Conservation (phyloP, 2,329 filamentous ascomycete species). For the Aschersonia sp. region DNA sequence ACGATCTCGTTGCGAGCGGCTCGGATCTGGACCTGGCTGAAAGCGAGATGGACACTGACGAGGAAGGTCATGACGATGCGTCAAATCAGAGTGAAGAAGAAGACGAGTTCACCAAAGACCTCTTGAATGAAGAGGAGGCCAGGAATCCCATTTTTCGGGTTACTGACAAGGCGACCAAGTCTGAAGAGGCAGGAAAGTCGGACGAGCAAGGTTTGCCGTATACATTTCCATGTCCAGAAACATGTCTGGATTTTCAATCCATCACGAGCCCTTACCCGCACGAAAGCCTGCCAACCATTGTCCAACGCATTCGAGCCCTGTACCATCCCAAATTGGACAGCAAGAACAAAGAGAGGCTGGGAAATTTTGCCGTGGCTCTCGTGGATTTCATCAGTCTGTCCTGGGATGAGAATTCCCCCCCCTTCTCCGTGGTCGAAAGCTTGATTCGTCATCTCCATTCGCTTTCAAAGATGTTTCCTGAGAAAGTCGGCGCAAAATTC, state of each 20-base stretch:
- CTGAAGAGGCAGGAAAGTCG: slow-evolving; percentile 17
- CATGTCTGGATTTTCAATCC: slow-evolving; percentile 58
- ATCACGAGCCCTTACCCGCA: slow-evolving; percentile 46
- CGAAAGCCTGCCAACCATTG: slow-evolving; percentile 57
- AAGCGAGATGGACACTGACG: slow-evolving; percentile 37
- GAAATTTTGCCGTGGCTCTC: slow-evolving; percentile 49
- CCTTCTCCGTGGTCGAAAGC: slow-evolving; percentile 60
- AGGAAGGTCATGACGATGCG: slow-evolving; percentile 21
- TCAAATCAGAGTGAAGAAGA: slow-evolving; percentile 32
- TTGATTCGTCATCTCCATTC: slow-evolving; percentile 86
- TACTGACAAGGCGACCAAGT: slow-evolving; percentile 26
- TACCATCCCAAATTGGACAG: slow-evolving; percentile 77
- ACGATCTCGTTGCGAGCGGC: slow-evolving; percentile 71
- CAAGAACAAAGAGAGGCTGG: slow-evolving; percentile 72
- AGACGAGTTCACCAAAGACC: slow-evolving; percentile 58
- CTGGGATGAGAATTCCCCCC: slow-evolving; percentile 29
- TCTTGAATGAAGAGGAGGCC: slow-evolving; percentile 45
- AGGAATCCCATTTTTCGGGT: slow-evolving; percentile 34
- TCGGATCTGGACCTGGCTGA: slow-evolving; percentile 50
- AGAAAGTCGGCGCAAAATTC: slow-evolving; percentile 65
- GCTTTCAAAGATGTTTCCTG: slow-evolving; percentile 70
- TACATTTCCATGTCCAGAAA: slow-evolving; percentile 74
- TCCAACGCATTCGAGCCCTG: slow-evolving; percentile 83
- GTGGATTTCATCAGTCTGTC: slow-evolving; percentile 46
- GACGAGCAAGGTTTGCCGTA: slow-evolving; percentile 54